Evolutionary conservation across 2,329 filamentous ascomycete genomes (phyloP), one percentile per base, ranked within the genome.

Genomic region (Paecilomyces sp.): DNA sequence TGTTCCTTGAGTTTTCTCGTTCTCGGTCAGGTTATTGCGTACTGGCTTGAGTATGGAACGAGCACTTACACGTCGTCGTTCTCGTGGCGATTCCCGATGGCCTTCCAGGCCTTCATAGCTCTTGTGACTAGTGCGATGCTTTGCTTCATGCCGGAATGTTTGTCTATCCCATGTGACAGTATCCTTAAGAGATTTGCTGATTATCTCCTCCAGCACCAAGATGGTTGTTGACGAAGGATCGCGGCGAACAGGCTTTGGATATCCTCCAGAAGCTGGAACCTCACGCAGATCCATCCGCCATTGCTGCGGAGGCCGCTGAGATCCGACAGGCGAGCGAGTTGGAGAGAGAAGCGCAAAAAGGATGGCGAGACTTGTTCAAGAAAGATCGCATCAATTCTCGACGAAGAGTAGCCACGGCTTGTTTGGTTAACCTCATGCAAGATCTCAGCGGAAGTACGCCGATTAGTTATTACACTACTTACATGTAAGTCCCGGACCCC

Each of bases 391-490:
- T 65, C 13, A 30, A 56, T 1, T 62, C 61, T 25, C 54, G 62
- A 9, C 56, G 60, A 2, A 54, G 65, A 31, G 63, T 65, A 3
- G 57, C 56, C 4, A 53, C 62, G 8, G 61, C 64, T 1, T 63
- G 63, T 31, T 56, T 62, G 8, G 24, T 66, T 11, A 64, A 65
- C 56, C 59, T 24, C 63, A 68, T 56, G 65, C 67, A 47, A 60
- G 63, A 58, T 8, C 36, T 63, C 31, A 33, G 60, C 25, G 68
- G 68, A 1, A 69, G 67, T 56, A 71, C 67, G 2, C 64, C 68
- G n/a, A 60, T 71, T 55, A 71, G 64, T 33, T 71, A 69, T 57
- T 71, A 68, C 57, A 66, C 68, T 3, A 66, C 69, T 2, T 65
- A 64, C 7, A 64, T 71, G 55, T 64, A 58, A 18, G 58, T 54